Percentiles rank a stretch among this genome's conserved stretches.
Conservation (phyloP, 352 stramenopile genomes). For the Phytopythium ostracodes region DNA sequence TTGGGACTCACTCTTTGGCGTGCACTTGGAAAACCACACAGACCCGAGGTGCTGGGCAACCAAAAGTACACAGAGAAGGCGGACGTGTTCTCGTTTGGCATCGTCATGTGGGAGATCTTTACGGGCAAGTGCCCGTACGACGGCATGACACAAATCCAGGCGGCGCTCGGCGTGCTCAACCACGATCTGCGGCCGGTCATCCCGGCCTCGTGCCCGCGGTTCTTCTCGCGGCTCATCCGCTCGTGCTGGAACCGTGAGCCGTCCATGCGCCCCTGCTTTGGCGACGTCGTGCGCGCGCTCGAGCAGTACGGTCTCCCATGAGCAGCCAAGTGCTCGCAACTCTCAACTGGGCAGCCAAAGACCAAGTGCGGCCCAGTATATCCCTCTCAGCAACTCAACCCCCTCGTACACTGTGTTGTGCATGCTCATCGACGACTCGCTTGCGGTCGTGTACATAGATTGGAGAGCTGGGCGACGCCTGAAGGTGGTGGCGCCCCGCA, state of each 20-base stretch:
- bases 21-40: conserved; percentile 13
- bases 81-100: conserved; percentile 92
- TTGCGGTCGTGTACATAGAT: background rate
- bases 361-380: background rate
- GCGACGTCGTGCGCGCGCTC: conserved; percentile 50
- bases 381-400: background rate
- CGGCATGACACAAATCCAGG: conserved; percentile 87
- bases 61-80: conserved; percentile 92
- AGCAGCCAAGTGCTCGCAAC: background rate
- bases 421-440: background rate
- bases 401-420: background rate
- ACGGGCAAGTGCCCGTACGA: conserved; percentile 87
- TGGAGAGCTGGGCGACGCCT: background rate
- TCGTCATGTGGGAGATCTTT: conserved; percentile 94
- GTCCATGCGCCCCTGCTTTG: conserved; percentile 65
- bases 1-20: background rate
- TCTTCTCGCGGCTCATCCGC: conserved; percentile 73
- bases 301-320: conserved; percentile 28
- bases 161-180: conserved; percentile 76
- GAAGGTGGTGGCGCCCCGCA: background rate
- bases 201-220: conserved; percentile 51
- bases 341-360: background rate
- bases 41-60: conserved; percentile 84
- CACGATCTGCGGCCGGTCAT: conserved; percentile 67
- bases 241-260: conserved; percentile 77